Conservation (phyloP, 768 basidiomycete genomes). For the Pulveroboletus ravenelii region DNA sequence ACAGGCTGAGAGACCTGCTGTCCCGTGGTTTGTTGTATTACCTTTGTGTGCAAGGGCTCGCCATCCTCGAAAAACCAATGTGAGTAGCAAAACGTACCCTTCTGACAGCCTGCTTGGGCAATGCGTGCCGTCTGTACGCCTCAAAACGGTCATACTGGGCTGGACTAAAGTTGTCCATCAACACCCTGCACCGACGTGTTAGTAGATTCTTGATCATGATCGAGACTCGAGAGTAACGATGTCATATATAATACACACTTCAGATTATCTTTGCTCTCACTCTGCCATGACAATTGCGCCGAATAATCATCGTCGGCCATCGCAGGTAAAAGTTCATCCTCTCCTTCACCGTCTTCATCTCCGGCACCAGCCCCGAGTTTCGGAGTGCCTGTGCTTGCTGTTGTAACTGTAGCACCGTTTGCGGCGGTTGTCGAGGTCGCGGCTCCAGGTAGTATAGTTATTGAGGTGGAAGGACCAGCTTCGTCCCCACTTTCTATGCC, state of each 20-base stretch:
- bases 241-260: conserved; percentile 44
- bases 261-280: conserved; percentile 82
- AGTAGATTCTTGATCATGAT: background rate
- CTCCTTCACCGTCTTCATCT: conserved; percentile 61
- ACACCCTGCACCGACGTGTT: conserved; percentile 46
- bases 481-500: conserved; percentile 21
- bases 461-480: conserved; percentile 12
- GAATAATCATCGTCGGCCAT: conserved; percentile 91
- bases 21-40: conserved; percentile 76
- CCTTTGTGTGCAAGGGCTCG: conserved; percentile 36
- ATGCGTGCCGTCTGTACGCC: conserved; percentile 76
- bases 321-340: conserved; percentile 74
- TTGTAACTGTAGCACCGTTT: background rate
- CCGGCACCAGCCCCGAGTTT: conserved; percentile 14
- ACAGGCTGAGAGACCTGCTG: conserved; percentile 85
- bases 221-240: background rate
- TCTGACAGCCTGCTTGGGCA: conserved; percentile 78
- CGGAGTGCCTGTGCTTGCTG: background rate
- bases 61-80: background rate
- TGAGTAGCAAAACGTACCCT: conserved; percentile 44
- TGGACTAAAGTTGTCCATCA: conserved; percentile 84
- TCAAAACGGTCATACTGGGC: conserved; percentile 88
- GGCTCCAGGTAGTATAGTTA: background rate
- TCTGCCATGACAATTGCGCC: conserved; percentile 77
- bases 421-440: background rate